Conservation (phyloP, 2,329 filamentous ascomycete genomes). For the Sclerotinia spermophila region DNA sequence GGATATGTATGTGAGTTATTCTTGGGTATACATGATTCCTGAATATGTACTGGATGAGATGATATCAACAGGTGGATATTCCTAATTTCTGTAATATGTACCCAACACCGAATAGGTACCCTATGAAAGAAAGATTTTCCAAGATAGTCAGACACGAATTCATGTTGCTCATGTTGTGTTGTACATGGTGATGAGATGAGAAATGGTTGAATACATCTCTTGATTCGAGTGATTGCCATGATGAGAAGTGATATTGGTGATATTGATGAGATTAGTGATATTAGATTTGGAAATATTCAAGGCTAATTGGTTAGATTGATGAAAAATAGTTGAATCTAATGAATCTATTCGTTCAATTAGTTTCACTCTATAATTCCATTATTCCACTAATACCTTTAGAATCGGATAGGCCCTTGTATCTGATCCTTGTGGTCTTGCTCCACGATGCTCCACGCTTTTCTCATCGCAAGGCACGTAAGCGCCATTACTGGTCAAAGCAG, state of each 20-base stretch:
- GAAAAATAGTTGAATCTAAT: conserved; percentile 1
- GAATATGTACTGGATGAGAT: conserved; percentile 12
- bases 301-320: background rate
- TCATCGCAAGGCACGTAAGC: conserved; percentile 14
- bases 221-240: conserved; percentile 7
- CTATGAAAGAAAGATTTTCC: conserved; percentile 1
- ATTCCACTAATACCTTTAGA: background rate
- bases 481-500: conserved; percentile 6
- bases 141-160: background rate
- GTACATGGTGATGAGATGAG: conserved; percentile 9
- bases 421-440: background rate
- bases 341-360: background rate
- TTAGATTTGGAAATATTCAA: background rate
- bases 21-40: background rate
- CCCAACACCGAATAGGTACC: background rate
- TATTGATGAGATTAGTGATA: conserved; percentile 5
- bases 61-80: conserved; percentile 3
- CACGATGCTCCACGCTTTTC: background rate
- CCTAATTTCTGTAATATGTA: conserved; percentile 11
- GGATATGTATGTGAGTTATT: background rate
- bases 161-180: conserved; percentile 9
- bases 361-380: background rate
- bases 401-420: background rate
- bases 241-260: background rate
- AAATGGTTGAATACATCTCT: conserved; percentile 4